Conservation (phyloP, 176 grass and related monocot genomes). For the Cenchrus purpureus region DNA sequence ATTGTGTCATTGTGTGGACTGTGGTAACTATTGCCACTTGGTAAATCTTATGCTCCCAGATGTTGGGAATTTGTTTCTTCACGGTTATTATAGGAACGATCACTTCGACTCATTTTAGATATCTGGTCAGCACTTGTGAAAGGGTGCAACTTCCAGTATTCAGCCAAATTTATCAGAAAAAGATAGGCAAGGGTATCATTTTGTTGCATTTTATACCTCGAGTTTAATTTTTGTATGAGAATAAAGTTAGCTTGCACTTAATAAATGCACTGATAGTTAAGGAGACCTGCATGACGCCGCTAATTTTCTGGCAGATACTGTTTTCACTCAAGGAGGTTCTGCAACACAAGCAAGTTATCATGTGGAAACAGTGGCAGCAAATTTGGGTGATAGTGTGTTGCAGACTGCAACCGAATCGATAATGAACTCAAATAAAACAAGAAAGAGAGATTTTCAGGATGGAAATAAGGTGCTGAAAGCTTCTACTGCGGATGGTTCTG, state of each 20-base stretch:
- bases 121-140: background rate
- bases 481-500: background rate
- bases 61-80: background rate
- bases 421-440: conserved; percentile 10
- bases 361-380: conserved; percentile 7
- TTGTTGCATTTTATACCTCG: background rate
- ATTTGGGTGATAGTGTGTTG: background rate
- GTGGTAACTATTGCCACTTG: background rate
- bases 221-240: background rate
- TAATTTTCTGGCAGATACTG: background rate
- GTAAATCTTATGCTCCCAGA: background rate
- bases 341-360: background rate
- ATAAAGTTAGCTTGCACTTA: background rate
- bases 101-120: background rate
- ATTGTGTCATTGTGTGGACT: background rate
- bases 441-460: conserved; percentile 33
- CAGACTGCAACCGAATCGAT: conserved; percentile 18
- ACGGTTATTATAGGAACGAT: background rate
- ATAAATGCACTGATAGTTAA: background rate
- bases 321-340: conserved; percentile 3
- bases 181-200: background rate
- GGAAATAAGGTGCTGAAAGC: conserved; percentile 16
- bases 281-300: background rate
- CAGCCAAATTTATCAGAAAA: background rate
- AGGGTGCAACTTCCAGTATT: background rate